Evolutionary conservation across 2,329 filamentous ascomycete species (phyloP), one percentile per base, ranked within the genome.

Genomic region (Penicillium sclerotiorum): DNA sequence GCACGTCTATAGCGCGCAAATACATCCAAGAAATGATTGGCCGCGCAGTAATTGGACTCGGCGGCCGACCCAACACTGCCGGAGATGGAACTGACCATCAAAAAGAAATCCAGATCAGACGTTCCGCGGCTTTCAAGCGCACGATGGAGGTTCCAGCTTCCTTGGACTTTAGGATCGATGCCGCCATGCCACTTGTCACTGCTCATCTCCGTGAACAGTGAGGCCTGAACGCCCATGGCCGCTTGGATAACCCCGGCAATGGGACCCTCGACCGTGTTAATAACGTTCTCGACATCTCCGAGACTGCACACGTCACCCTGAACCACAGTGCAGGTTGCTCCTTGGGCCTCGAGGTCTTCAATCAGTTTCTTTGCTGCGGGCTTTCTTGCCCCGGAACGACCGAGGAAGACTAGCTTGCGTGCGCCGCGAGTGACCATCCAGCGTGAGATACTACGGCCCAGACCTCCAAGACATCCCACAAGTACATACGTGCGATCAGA

Each of bases 171-270:
- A 0, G 71, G 67, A 9, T 55, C 52, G 1, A 71, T 25, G 2
- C 60, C 68, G 2, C 64, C 56, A 35, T 69, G 66, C 1, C 49
- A 56, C 25, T 9, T 28, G 3, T 8, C 6, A 28, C 25, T 28
- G 9, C 25, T n/a, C 68, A 75, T 72, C 12, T 71, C 67, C n/a
- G 67, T 53, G 8, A 64, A 57, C 0, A 35, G 27, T 3, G 30
- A 11, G 7, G 2, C 30, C 3, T 15, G 4, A 15, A 30, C 23
- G 18, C 13, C 39, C 39, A 41, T 39, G 7, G 36, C 36, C 7
- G 36, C 36, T 15, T 39, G 36, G 9, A 39, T 39, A 13, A 39
- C 36, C n/a, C 36, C 36, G 4, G 20, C 36, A 6, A 39, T 39
- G 6, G 21, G 18, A 7, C 20, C 12, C 12, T 39, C 36, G 5